Conservation (phyloP, 2,329 filamentous ascomycete species). For the Cercospora janseana region DNA sequence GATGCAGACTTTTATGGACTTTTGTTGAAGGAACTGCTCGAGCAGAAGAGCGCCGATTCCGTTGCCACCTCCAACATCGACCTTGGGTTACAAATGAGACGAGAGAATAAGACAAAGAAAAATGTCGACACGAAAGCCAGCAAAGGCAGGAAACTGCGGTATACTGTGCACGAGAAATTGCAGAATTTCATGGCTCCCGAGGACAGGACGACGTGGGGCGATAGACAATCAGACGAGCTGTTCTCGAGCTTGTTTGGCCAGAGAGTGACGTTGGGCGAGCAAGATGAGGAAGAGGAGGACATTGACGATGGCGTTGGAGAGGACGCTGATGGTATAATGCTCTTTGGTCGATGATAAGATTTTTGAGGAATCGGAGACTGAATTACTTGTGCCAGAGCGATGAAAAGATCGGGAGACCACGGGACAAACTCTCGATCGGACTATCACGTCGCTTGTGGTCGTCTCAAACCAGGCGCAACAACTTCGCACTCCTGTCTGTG, state of each 20-base stretch:
- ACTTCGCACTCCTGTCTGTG: no score
- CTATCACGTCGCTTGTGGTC: no score
- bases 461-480: no score
- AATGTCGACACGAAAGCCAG: conserved; percentile 90
- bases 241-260: conserved; percentile 53
- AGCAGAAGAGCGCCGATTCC: conserved; percentile 68
- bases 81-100: conserved; percentile 49
- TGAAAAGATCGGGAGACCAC: no score
- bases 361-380: no score
- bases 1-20: conserved; percentile 94
- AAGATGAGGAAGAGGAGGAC: conserved; percentile 37
- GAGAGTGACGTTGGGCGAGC: conserved; percentile 45
- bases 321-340: conserved; percentile 34
- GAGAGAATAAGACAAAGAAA: conserved; percentile 80
- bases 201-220: conserved; percentile 76
- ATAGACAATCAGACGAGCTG: conserved; percentile 68
- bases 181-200: conserved; percentile 98
- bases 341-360: conserved; percentile 34
- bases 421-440: no score
- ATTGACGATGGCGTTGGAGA: conserved; percentile 33
- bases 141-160: conserved; percentile 91
- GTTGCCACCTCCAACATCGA: conserved; percentile 43
- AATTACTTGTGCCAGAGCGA: no score
- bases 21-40: conserved; percentile 87
- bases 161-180: conserved; percentile 93